Conservation (phyloP, 331 rosid species). For the Stylosanthes scabra region DNA sequence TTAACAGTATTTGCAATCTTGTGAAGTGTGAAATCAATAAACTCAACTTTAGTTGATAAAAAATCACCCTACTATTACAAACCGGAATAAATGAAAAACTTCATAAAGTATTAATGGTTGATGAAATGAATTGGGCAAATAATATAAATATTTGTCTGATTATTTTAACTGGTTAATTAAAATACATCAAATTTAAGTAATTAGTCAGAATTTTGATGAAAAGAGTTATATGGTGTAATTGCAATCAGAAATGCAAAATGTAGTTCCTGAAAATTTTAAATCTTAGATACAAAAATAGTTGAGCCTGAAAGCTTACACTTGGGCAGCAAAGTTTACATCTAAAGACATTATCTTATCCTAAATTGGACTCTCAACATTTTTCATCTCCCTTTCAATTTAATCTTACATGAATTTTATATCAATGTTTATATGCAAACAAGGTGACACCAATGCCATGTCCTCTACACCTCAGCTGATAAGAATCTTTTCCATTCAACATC, state of each 20-base stretch:
- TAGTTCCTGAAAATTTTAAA: not conserved
- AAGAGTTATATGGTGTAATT: not conserved
- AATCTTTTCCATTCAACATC: not conserved
- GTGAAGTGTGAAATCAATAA: too few relatives aligned
- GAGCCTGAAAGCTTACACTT: slow-evolving; percentile 26
- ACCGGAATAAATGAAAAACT: not conserved
- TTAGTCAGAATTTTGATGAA: slow-evolving; percentile 15
- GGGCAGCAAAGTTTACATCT: not conserved
- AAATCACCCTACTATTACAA: too few relatives aligned
- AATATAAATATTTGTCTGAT: not conserved
- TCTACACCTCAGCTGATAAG: not conserved
- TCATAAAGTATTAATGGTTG: not conserved
- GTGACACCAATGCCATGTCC: not conserved
- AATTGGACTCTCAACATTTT: not conserved
- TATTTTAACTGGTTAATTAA: not conserved
- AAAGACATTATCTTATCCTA: not conserved
- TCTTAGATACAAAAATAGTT: not conserved
- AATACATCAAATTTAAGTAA: not conserved
- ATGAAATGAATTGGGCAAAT: not conserved
- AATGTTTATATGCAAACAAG: slow-evolving; percentile 1
- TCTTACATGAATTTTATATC: not conserved
- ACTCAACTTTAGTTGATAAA: too few relatives aligned
- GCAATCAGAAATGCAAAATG: slow-evolving; percentile 13
- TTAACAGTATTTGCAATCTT: too few relatives aligned
- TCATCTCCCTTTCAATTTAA: not conserved